Evolutionary conservation across 225 moss, liverwort and hornwort genomes (phyloP), one percentile per base, ranked within the genome.

Genomic region (Polytrichum commune): DNA sequence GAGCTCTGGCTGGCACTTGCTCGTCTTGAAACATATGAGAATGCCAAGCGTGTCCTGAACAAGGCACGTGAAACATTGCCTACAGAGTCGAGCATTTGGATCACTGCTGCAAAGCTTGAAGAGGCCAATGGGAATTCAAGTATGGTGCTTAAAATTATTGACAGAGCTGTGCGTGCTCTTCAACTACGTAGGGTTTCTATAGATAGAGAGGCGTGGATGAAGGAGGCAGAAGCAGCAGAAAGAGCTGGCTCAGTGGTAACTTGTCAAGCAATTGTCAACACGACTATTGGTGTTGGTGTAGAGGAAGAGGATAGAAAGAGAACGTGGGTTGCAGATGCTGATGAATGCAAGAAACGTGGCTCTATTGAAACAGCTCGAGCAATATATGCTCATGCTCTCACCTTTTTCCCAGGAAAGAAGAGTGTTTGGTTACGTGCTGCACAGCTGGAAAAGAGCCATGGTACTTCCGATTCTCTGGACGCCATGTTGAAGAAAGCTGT

Each of bases 261-360:
- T 71, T 95, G 93, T 66, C 88, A 88, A 79, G 93, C 88, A 25
- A 95, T 95, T 18, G 88, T 93, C 19, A 89, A 78, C 66, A 86
- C 85, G 7, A 94, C 94, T 8, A 93, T 97, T 9, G 91, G 97
- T 58, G 92, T 97, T 73, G 92, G 92, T 68, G 97, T 97, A 23
- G 94, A 97, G 74, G 97, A 97, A 82, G 92, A 97, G 75, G 97
- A 97, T 71, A 83, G 88, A 73, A 94, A 94, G 88, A 77, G 97
- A 75, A 97, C 97, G 5, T 97, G 97, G 97, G 91, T 94, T 53
- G 95, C 93, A 19, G 95, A 95, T 73, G 95, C 93, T 0, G 93
- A 95, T 62, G 91, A 95, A 73, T 88, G 86, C 76, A 93, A 89
- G 78, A 95, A 95, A 60, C 86, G 93, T 20, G 90, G 90, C 7